A percentile compares a stretch with the other conserved stretches of the same genome.
phyloP scores from a whole-genome alignment of 2,329 filamentous ascomycete genomes.

The Phialophora chinensis region DNA sequence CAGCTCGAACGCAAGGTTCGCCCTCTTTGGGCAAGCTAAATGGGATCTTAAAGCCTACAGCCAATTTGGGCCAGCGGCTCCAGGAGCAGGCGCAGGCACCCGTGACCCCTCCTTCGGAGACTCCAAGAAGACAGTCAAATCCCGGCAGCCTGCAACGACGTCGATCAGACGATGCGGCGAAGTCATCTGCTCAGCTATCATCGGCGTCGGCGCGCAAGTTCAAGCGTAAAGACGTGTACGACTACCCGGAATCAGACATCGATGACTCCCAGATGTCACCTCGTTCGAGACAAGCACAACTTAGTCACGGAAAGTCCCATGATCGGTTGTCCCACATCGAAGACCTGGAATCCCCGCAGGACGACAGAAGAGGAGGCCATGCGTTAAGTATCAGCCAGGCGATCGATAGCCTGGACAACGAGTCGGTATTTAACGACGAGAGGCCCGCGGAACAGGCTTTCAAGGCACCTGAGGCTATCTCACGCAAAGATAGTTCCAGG shows the following conservation, averaged over 20 bases:
- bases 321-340: slow-evolving; percentile 25
- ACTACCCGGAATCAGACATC: slow-evolving; percentile 38
- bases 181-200: slow-evolving; percentile 11
- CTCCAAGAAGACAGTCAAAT: slow-evolving; percentile 12
- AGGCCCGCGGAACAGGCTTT: slow-evolving; percentile 6
- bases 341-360: slow-evolving; percentile 13
- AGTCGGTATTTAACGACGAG: slow-evolving; percentile 26
- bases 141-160: slow-evolving; percentile 15
- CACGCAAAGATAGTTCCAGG: background rate
- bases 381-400: slow-evolving; percentile 23
- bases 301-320: slow-evolving; percentile 16
- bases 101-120: slow-evolving; percentile 24
- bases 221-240: slow-evolving; percentile 32
- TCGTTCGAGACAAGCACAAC: slow-evolving; percentile 29
- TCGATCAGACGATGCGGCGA: slow-evolving; percentile 2
- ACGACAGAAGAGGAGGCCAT: slow-evolving; percentile 14
- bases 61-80: background rate
- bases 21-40: background rate
- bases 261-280: slow-evolving; percentile 41
- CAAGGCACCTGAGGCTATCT: background rate
- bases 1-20: background rate
- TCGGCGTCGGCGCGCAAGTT: slow-evolving; percentile 36
- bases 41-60: slow-evolving; percentile 1
- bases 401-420: slow-evolving; percentile 23
- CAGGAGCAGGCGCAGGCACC: slow-evolving; percentile 13